These are phyloP conservation scores for Aspergillus sp. DNA, from an alignment of 2,329 filamentous ascomycete species.

Conservation along the genomic window DNA sequence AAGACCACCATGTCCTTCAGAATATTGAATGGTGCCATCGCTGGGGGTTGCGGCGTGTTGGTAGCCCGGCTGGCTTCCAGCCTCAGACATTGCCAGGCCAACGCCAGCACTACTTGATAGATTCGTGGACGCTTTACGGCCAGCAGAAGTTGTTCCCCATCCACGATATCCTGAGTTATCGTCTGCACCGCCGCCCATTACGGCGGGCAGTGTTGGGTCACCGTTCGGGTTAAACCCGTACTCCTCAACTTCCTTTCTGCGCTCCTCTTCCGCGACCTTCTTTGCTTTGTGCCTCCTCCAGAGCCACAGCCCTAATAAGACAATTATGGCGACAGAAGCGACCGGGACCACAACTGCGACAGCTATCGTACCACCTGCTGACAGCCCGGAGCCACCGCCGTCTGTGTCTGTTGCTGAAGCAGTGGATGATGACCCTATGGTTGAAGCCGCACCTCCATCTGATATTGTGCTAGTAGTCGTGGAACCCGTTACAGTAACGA, in stretches of 20 bases:
- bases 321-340: slow-evolving; percentile 77
- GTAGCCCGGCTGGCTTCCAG: slow-evolving; percentile 57
- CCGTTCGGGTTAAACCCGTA: slow-evolving; percentile 98
- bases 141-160: slow-evolving; percentile 80
- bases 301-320: slow-evolving; percentile 73
- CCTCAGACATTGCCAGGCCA: slow-evolving; percentile 70
- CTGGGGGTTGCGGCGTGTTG: slow-evolving; percentile 61
- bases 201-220: slow-evolving; percentile 73
- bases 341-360: slow-evolving; percentile 94
- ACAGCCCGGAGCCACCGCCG: slow-evolving; percentile 36
- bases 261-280: slow-evolving; percentile 80
- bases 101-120: slow-evolving; percentile 68
- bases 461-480: slow-evolving; percentile 14
- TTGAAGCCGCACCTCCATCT: slow-evolving; percentile 23
- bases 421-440: slow-evolving; percentile 25
- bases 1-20: slow-evolving; percentile 62
- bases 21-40: slow-evolving; percentile 57
- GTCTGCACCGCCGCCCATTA: slow-evolving; percentile 63
- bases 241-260: slow-evolving; percentile 94
- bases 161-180: slow-evolving; percentile 80
- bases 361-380: slow-evolving; percentile 69
- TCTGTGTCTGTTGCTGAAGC: slow-evolving; percentile 26
- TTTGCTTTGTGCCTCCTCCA: slow-evolving; percentile 87
- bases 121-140: slow-evolving; percentile 84
- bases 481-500: slow-evolving; percentile 19